A percentile compares a stretch with the other conserved stretches of the same genome.
These are phyloP conservation scores for Yamadazyma blattariae DNA, from an alignment of 1,139 yeast species.

Conservation along the genomic window DNA sequence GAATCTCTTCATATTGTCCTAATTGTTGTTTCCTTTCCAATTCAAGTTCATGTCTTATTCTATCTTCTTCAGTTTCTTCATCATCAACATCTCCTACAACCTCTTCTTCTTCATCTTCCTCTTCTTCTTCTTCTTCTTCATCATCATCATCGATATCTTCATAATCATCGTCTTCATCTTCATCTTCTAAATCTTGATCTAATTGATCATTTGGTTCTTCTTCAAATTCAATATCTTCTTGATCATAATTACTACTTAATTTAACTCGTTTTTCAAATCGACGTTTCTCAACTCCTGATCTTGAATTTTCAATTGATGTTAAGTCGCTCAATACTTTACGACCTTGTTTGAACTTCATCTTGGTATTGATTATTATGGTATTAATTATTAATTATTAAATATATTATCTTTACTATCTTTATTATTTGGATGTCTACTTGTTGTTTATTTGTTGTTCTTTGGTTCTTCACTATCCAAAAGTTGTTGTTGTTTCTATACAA, in stretches of 20 bases:
- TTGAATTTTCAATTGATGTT: conserved; percentile 21
- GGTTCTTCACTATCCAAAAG: too few relatives aligned
- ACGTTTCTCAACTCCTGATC: conserved; percentile 3
- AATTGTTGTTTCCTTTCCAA: not conserved
- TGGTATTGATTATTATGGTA: too few relatives aligned
- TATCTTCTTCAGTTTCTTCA: conserved; percentile 6
- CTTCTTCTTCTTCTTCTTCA: conserved; percentile 16
- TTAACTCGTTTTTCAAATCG: conserved; percentile 15
- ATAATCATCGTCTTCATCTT: conserved; percentile 13
- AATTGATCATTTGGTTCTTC: conserved; percentile 6
- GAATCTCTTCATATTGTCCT: too few relatives aligned
- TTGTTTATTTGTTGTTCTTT: too few relatives aligned
- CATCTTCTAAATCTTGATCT: conserved; percentile 8
- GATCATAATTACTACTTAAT: conserved; percentile 8
- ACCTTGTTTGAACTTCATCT: conserved; percentile 16
- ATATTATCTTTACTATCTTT: too few relatives aligned
- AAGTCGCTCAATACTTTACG: conserved; percentile 34
- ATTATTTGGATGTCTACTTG: too few relatives aligned
- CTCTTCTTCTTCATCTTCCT: conserved; percentile 16
- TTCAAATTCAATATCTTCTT: conserved; percentile 11
- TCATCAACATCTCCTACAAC: conserved; percentile 9
- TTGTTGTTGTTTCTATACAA: too few relatives aligned
- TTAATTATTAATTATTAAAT: too few relatives aligned
- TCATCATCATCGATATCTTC: conserved; percentile 12
- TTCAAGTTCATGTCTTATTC: too few relatives aligned